Evolutionary conservation across 352 stramenopile species (phyloP).

Genomic region (Aphanomyces euteiches): DNA sequence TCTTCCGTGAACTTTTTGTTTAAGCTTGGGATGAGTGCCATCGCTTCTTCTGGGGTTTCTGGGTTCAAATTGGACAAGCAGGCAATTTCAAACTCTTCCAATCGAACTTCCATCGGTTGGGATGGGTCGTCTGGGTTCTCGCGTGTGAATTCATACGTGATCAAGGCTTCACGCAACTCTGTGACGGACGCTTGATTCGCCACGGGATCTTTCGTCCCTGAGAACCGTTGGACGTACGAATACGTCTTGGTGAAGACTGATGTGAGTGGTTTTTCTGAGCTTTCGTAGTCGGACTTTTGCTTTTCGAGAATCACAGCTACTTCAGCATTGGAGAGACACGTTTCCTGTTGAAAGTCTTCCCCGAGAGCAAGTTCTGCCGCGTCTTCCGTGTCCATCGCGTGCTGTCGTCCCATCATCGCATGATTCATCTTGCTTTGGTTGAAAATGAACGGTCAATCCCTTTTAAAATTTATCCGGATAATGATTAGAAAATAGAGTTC

Average conservation of each 20-base stretch:
- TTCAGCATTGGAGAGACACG: constrained; percentile 86
- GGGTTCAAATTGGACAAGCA: constrained; percentile 88
- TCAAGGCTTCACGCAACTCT: constrained; percentile 82
- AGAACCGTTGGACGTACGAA: constrained; percentile 89
- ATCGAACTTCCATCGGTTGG: constrained; percentile 64
- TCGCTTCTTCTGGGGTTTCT: constrained; percentile 84
- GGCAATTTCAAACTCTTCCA: constrained; percentile 88
- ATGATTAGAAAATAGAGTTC: not conserved
- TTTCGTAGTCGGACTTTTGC: constrained; percentile 88
- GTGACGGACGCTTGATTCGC: constrained; percentile 86
- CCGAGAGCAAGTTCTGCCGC: constrained; percentile 85
- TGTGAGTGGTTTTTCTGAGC: constrained; percentile 86
- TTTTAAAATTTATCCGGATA: too few relatives aligned
- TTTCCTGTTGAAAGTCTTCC: constrained; percentile 86
- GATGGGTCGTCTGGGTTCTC: constrained; percentile 50
- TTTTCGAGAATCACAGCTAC: constrained; percentile 88
- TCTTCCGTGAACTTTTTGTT: constrained; percentile 86
- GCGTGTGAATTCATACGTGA: constrained; percentile 79
- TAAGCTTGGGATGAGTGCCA: constrained; percentile 83
- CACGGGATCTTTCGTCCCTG: constrained; percentile 87
- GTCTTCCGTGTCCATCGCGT: constrained; percentile 87
- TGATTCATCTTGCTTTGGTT: constrained; percentile 11
- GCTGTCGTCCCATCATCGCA: constrained; percentile 38
- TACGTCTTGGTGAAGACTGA: constrained; percentile 90
- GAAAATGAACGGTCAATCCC: not conserved